A percentile compares a stretch with the other conserved stretches of the same genome.
Evolutionary conservation across 225 moss, liverwort and hornwort species (phyloP).

Genomic region (Neckera pumila): DNA sequence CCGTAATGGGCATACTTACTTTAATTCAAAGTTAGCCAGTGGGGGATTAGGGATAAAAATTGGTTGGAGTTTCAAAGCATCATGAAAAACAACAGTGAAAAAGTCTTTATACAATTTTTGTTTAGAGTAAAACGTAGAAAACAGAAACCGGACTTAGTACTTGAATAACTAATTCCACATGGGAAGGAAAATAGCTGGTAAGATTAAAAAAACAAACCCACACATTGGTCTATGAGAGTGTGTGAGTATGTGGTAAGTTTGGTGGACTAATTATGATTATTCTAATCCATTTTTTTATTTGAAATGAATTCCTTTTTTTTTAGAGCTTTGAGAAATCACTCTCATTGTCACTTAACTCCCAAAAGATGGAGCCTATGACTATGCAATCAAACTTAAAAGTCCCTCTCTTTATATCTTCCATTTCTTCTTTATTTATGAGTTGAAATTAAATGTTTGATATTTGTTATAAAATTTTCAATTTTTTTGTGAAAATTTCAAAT

Average conservation of each 20-base stretch:
- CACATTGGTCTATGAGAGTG: neutral
- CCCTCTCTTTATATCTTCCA: too few species aligned
- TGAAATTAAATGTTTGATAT: too few species aligned
- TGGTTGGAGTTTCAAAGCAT: neutral
- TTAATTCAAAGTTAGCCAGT: too few species aligned
- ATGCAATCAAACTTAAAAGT: too few species aligned
- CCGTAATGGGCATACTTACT: too few species aligned
- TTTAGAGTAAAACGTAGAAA: neutral
- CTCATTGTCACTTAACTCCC: fast-evolving
- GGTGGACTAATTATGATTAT: neutral
- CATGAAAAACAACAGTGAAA: neutral
- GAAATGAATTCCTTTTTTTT: neutral
- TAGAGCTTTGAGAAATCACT: fast-evolving
- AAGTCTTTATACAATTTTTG: neutral
- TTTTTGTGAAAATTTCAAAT: too few species aligned
- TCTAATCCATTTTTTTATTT: neutral
- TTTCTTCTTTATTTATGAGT: too few species aligned
- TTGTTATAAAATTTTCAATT: too few species aligned
- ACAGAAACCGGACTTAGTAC: fast-evolving
- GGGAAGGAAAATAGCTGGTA: neutral
- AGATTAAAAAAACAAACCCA: neutral
- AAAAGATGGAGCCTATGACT: too few species aligned
- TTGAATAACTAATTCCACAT: neutral
- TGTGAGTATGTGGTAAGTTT: too few species aligned
- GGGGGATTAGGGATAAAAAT: neutral